A percentile compares a stretch with the other conserved stretches of the same genome.
Conservation (phyloP, 352 stramenopile genomes). For the Pythium sukuiense region DNA sequence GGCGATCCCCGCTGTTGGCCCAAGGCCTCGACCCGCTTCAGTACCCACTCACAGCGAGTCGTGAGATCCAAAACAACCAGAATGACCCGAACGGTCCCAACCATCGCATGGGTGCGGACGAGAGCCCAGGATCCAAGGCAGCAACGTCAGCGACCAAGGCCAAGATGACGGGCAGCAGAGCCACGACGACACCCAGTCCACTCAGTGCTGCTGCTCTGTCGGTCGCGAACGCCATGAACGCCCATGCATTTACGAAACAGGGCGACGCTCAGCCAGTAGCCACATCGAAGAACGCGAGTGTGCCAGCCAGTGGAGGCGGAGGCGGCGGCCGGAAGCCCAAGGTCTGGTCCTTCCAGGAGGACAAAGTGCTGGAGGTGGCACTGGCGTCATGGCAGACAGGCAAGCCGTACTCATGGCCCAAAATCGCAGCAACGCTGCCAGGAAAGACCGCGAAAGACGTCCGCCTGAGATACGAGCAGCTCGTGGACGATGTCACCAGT, state of each 20-base stretch:
- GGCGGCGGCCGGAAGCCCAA: constrained; percentile 28
- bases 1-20: background rate
- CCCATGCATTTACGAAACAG: constrained; percentile 9
- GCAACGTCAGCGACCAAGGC: constrained; percentile 2
- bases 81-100: constrained; percentile 41
- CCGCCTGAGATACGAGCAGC: constrained; percentile 66
- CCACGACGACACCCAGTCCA: constrained; percentile 1
- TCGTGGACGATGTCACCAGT: constrained; percentile 66
- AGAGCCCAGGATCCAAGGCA: background rate
- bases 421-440: constrained; percentile 66
- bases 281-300: background rate
- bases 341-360: constrained; percentile 79
- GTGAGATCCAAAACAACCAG: constrained; percentile 29
- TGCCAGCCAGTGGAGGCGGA: background rate
- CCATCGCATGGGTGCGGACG: constrained; percentile 2
- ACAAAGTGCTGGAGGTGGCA: constrained; percentile 77
- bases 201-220: constrained; percentile 21
- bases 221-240: constrained; percentile 24
- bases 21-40: background rate
- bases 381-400: constrained; percentile 56
- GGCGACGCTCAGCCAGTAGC: constrained; percentile 7
- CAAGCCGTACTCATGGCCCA: constrained; percentile 77
- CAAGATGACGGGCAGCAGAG: background rate
- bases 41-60: constrained; percentile 12
- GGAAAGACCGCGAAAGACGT: constrained; percentile 80